phyloP scores from a whole-genome alignment of 2,329 filamentous ascomycete genomes.

The Pseudohalonectria lignicola region DNA sequence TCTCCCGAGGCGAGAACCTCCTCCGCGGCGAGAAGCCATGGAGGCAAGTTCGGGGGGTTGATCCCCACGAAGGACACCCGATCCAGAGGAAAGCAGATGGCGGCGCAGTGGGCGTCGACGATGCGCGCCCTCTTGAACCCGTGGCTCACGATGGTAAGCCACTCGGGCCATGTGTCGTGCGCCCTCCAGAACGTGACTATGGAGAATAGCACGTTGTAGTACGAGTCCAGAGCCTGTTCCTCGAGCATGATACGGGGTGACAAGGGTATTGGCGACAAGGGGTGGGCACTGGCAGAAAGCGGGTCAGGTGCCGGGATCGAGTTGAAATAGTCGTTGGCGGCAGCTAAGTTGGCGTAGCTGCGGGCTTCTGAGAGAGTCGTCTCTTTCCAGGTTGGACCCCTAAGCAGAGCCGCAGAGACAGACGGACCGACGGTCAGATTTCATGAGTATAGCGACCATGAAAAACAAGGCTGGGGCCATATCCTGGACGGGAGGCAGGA shows the following conservation, averaged over 20 bases:
- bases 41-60: constrained; percentile 38
- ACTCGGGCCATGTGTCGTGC: constrained; percentile 35
- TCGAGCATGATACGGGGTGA: constrained; percentile 45
- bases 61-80: constrained; percentile 47
- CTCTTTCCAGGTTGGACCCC: constrained; percentile 50
- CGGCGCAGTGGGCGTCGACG: constrained; percentile 50
- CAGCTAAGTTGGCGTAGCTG: constrained; percentile 48
- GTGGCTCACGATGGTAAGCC: constrained; percentile 56
- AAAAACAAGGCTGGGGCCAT: too few relatives aligned
- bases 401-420: constrained; percentile 19
- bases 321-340: constrained; percentile 32
- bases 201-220: constrained; percentile 73
- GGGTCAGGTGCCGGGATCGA: constrained; percentile 16
- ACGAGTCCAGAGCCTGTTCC: constrained; percentile 69
- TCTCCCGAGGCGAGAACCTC: neutral
- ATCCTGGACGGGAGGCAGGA: too few relatives aligned
- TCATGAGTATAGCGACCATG: too few relatives aligned
- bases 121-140: constrained; percentile 57
- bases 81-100: constrained; percentile 41
- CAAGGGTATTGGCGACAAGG: constrained; percentile 16
- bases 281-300: neutral
- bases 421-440: too few relatives aligned
- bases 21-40: constrained; percentile 9
- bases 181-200: constrained; percentile 43
- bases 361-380: constrained; percentile 47